Conservation (phyloP, 148 eudicot genomes). For the Camellia sinensis region DNA sequence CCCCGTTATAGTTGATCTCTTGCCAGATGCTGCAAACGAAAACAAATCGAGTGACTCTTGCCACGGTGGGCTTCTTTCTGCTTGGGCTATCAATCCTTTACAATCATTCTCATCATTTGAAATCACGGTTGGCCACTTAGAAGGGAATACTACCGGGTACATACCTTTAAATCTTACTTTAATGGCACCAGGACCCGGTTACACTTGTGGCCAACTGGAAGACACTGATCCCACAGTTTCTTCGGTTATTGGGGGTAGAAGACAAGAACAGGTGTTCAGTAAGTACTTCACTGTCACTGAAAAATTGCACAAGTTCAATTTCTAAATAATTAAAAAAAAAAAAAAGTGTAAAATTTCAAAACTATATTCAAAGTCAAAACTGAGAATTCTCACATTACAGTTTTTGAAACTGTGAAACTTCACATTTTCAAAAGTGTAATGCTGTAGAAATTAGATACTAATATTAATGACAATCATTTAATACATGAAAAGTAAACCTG, state of each 20-base stretch:
- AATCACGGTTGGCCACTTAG: conserved; percentile 37
- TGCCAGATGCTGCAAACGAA: conserved; percentile 22
- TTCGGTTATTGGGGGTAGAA: conserved; percentile 30
- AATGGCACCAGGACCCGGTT: conserved; percentile 43
- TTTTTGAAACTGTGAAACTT: no score
- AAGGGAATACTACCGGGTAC: conserved; percentile 17
- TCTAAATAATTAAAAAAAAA: no score
- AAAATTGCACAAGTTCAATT: no score
- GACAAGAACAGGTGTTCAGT: conserved; percentile 43
- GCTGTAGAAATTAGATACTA: neutral
- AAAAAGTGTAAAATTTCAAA: no score
- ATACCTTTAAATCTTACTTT: conserved; percentile 37
- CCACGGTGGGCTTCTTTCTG: conserved; percentile 34
- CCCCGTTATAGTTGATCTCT: conserved; percentile 35
- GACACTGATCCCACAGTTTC: conserved; percentile 36
- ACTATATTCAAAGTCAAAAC: no score
- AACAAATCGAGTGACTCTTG: conserved; percentile 30
- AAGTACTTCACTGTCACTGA: conserved; percentile 16
- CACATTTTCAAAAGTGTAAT: neutral
- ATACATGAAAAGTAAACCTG: neutral
- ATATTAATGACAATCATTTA: neutral
- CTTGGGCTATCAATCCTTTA: conserved; percentile 35
- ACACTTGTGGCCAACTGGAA: conserved; percentile 34
- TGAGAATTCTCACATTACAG: no score
- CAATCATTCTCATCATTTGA: conserved; percentile 38